A percentile compares a stretch with the other conserved stretches of the same genome.
Conservation (phyloP, 2,329 filamentous ascomycete genomes). For the Mycocentrospora acerina region DNA sequence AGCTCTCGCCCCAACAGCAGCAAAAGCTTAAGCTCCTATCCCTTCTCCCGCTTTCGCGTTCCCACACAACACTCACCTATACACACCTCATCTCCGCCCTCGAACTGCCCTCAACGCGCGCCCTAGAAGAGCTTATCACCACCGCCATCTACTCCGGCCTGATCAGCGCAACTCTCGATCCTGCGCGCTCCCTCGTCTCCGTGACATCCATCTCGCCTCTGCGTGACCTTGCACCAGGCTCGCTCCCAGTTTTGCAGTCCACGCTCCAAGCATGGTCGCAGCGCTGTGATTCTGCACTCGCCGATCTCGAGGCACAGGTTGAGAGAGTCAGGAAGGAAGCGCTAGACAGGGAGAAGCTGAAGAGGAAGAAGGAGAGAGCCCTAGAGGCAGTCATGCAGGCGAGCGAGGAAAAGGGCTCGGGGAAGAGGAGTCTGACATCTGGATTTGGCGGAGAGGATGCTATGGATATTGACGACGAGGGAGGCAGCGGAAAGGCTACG, state of each 20-base stretch:
- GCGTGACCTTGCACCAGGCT: slow-evolving; percentile 77
- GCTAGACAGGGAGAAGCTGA: slow-evolving; percentile 44
- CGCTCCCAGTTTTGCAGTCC: slow-evolving; percentile 67
- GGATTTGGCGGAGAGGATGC: slow-evolving; percentile 31
- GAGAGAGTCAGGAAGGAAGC: slow-evolving; percentile 59
- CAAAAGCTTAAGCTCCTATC: slow-evolving; percentile 90
- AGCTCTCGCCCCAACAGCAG: slow-evolving; percentile 70
- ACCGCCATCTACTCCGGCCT: slow-evolving; percentile 84
- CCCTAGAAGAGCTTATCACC: slow-evolving; percentile 85
- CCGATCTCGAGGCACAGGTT: slow-evolving; percentile 75
- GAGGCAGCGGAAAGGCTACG: slow-evolving; percentile 21
- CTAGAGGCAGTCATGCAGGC: slow-evolving; percentile 32
- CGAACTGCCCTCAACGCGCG: slow-evolving; percentile 64
- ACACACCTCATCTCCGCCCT: slow-evolving; percentile 65
- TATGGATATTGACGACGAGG: slow-evolving; percentile 43
- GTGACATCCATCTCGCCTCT: slow-evolving; percentile 81
- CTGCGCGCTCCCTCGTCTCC: slow-evolving; percentile 70
- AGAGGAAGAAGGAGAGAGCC: slow-evolving; percentile 45
- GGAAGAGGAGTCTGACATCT: slow-evolving; percentile 19
- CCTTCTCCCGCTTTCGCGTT: slow-evolving; percentile 75
- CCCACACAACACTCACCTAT: slow-evolving; percentile 70
- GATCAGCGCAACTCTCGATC: slow-evolving; percentile 79
- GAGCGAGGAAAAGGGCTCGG: slow-evolving; percentile 30
- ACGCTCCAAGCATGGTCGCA: slow-evolving; percentile 73
- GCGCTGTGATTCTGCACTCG: slow-evolving; percentile 74